Base-by-base conservation (phyloP, 2,329 filamentous ascomycete genomes). In the Xylariaceae sp. region DNA sequence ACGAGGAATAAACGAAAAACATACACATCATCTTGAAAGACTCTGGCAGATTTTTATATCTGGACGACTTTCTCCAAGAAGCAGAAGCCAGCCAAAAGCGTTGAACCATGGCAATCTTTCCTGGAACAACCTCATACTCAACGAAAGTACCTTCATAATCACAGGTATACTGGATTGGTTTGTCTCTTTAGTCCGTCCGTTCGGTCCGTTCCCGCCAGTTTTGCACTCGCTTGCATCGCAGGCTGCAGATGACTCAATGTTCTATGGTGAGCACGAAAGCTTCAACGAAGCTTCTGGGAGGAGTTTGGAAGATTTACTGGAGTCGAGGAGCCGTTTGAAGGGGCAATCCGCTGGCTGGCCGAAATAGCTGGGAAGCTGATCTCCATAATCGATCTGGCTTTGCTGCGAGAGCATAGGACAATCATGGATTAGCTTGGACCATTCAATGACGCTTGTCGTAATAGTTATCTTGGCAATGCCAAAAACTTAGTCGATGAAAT, bases 91-190 rank as follows among this genome's bases (percentile, higher is more conserved):
- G 6, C 63, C 58, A 38, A 58, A 64, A 51, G 61, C 61, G 17
- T 57, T 67, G 27, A 63, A 58, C 11, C 60, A 67, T 54, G 36
- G 47, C 17, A 63, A 66, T 48, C 58, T 67, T 35, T 66, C 60
- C 32, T 47, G 56, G 42, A 65, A 59, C 0, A 65, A 66, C 17
- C 62, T 67, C 49, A 52, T 66, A 17, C 47, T 66, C n/a, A 56
- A 64, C 15, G 51, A 61, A 39, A 45, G 54, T 27, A 57, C 18
- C 0, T 58, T 56, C 27, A 47, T 54, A 40, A 61, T 67, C 44
- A 63, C 55, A n/a, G 62, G 61, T 5, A 56, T 66, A 35, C 53
- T 66, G 38, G 61, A 66, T 53, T 66, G 60, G 63, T 63, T 62
- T 54, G 51, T 62, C 1, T 59, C 58, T n/a, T 48, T 45, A 19